Evolutionary conservation across 106 monocot genomes (phyloP), one percentile per base, ranked within the genome.

Genomic region (Dioscorea zingiberensis): DNA sequence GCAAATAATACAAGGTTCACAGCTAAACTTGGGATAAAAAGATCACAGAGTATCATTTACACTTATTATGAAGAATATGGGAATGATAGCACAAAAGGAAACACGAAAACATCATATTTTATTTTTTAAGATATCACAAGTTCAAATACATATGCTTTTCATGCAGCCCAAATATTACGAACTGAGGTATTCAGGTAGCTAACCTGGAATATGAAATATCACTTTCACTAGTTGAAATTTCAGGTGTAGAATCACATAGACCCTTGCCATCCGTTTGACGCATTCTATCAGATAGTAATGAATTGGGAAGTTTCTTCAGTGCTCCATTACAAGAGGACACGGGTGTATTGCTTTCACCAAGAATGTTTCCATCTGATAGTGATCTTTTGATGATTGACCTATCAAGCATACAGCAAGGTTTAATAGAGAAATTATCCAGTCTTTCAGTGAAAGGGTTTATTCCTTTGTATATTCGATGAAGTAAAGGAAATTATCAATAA

Each of bases 361-460:
- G 49, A 81, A 91, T 87, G 63, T 77, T 88, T 25, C 92, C 92
- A 73, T 88, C 92, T 51, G 97, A 98, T 44, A 84, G 61, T 25
- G 86, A 84, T 69, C 97, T 78, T 84, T 84, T 88, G 49, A 94
- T 78, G 73, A 80, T 69, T 75, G 79, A 79, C 74, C 97, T 98
- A 73, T 73, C 53, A 76, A 72, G 70, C 59, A 57, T 59, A 67
- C 46, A 44, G 29, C 12, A 47, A 62, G 48, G 72, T 6, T 30
- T 66, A 62, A 14, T 21, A 28, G 60, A 65, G 7, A 67, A 72
- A 65, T 44, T 46, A 55, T 44, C 30, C 27, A 16, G 58, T 24
- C 51, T 4, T 53, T 3, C 16, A 53, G 19, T 11, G 47, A 10
- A 10, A 38, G 4, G 38, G 38, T 8, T 38, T 38, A 10, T 6